Evolutionary conservation across 2,329 filamentous ascomycete genomes (phyloP), one percentile per base, ranked within the genome.

Genomic region (Pseudopyrenochaeta lycopersici): DNA sequence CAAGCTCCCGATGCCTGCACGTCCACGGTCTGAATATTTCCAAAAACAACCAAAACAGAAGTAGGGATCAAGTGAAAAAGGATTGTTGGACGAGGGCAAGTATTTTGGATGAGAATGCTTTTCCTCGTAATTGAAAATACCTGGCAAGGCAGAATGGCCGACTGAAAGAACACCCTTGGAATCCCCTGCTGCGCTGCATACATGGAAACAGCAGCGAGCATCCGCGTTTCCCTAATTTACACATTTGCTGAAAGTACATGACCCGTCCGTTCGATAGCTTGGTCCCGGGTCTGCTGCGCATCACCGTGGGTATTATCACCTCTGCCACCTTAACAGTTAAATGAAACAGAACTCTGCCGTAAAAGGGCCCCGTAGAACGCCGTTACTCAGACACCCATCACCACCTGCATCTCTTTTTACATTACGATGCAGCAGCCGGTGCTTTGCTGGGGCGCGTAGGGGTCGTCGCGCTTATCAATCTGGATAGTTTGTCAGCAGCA

Each of bases 361-460:
- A 49, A 73, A 27, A 73, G 65, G 61, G 62, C 66, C 64, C 70
- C 72, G 64, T 67, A 71, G 62, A 76, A 75, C 71, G 72, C 72
- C 72, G 64, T 67, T 70, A 69, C 68, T 70, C 36, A 57, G 66
- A 72, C 70, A 74, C 9, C 23, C 23, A 27, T 73, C 56, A 68
- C 63, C 60, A 56, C 58, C 64, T 67, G 62, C 68, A 66, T 66
- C 66, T 57, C 52, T 46, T 56, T 66, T 68, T 84, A 98, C 94
- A 98, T 98, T 80, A 99, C 88, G 71, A 90, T 85, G 82, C 95
- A 99, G 87, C 95, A 99, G 71, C 92, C 90, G 74, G 88, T 90
- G 67, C 86, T 91, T 81, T 96, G 92, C 82, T 96, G 94, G 66
- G 94, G 94, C 71, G 94, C 92, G 77, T 99, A 99, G n/a, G 95